Base-by-base conservation (phyloP, 176 grass and related monocot species). In the Oryza meridionalis region DNA sequence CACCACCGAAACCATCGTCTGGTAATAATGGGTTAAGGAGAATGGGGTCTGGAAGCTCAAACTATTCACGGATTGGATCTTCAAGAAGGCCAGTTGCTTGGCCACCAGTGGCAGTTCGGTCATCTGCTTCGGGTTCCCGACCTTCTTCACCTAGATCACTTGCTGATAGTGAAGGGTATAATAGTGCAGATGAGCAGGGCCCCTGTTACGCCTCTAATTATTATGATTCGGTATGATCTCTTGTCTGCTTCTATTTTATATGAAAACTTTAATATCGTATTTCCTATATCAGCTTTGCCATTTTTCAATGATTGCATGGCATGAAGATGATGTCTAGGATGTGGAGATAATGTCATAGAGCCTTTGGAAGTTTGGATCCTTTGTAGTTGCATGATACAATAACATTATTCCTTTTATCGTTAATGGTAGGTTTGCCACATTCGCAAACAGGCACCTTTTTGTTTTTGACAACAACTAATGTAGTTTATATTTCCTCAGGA, bases 111-210 rank as follows among this genome's bases (percentile, higher is more conserved):
- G 64, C 73, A 65, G 78, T 82, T 46, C n/a, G 92, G 68, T 82
- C 92, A 66, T 96, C 94, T 50, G 70, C 89, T 88, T 91, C 95
- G 14, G 91, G 85, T 55, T 98, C 95, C 82, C 84, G 86, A 13
- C 93, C 97, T 77, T 91, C 97, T 92, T 99, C 97, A 16, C 97
- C 97, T 76, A 96, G 93, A 63, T 91, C 93, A 65, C 76, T 92
- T 72, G 83, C 77, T 51, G 97, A 99, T 78, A 87, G 86, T 21
- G 97, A 99, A 89, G 97, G 97, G 73, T 99, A 99, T 67, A 99
- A 99, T 76, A 99, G 97, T 82, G 91, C 97, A 38, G 97, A 99
- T 79, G 97, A 99, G 75, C 97, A 96, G 66, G 91, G 90, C 19
- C 90, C 89, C 31, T 92, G 97, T 84, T 96, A 92, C 38, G 49